Base-by-base conservation (phyloP, 2,329 filamentous ascomycete species). In the Lasiodiplodia hormozganensis region DNA sequence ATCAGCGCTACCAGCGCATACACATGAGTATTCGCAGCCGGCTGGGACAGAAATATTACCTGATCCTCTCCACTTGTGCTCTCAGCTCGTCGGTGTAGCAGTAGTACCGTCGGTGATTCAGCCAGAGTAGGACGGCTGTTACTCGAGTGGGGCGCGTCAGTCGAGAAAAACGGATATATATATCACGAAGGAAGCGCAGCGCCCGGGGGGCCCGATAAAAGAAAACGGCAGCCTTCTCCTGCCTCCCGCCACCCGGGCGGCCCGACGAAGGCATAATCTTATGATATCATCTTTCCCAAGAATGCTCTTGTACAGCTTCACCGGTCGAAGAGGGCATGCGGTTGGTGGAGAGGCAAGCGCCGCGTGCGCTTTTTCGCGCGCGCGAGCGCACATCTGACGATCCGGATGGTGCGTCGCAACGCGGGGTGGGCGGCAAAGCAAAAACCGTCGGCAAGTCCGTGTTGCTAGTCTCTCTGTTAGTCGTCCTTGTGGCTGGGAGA, bases 241-340 rank as follows among this genome's bases (percentile, higher is more conserved):
- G 6, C 38, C 12, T 16, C 38, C 38, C 38, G 38, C 38, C 53
- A 18, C 53, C 11, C 52, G 28, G 12, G 12, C 7, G 14, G n/a
- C 18, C 34, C 52, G 11, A 31, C 6, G 54, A 47, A 21, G 54
- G 60, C 60, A 64, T 64, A 36, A 52, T 52, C 47, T 36, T 52
- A 64, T 64, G 60, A 64, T 64, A 64, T 64, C 60, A 64, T 64
- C 47, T 64, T 52, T 47, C 60, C 47, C 43, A 21, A 64, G 60
- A 64, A 64, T 18, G 60, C 60, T 64, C 60, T 64, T 52, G 60
- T 38, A 64, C 60, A 64, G 60, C 60, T 64, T 64, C 60, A 52
- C 60, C 60, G 60, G 60, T 52, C 43, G 47, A 52, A 28, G 57
- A 28, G 52, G 54, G n/a, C 28, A 51, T 34, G 31, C 60, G 60